Base-by-base conservation (phyloP, 164 flowering plant genomes). In the Piper betle region DNA sequence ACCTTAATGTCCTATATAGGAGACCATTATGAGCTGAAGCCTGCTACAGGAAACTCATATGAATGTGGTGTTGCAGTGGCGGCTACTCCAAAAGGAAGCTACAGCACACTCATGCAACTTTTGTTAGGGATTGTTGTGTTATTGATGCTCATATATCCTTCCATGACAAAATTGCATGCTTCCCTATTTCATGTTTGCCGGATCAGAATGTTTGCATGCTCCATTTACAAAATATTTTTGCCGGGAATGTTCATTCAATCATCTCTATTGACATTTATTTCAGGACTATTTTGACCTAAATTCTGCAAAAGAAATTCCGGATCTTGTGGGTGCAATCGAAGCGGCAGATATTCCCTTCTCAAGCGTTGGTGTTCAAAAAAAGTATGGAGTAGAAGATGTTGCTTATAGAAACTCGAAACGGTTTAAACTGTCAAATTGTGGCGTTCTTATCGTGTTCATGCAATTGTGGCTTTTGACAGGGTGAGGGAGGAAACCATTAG, bases 71-170 rank as follows among this genome's bases (percentile, higher is more conserved):
- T 88, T 12, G 71, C 92, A 1, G 96, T 83, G 17, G 69, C 88
- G 67, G 96, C 97, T 39, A 82, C 89, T 17, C 97, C 99, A 25
- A 25, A 25, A 25, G 33, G 33, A 25, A 25, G 33, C 69, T 90
- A 55, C 96, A 90, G 60, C 97, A 90, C 69, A 93, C 99, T 0
- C 75, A 88, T 74, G 75, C 93, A 17, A 93, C 97, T 19, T 93
- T 93, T 68, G 82, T 93, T 37, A 80, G 94, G 99, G 96, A 62
- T 69, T 84, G 20, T 64, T 88, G 17, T 19, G 58, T 9, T 37
- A 55, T 55, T 55, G 25, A 46, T 12, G 50, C 10, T 15, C 15
- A 2, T 10, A 9, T 46, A 6, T 46, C 15, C 50, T 46, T 15
- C 50, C 3, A 46, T 9, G 10, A 46, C 12, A 10, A 10, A 15